Evolutionary conservation across 2,329 filamentous ascomycete species (phyloP), one percentile per base, ranked within the genome.

Genomic region (Fusarium scirpi): DNA sequence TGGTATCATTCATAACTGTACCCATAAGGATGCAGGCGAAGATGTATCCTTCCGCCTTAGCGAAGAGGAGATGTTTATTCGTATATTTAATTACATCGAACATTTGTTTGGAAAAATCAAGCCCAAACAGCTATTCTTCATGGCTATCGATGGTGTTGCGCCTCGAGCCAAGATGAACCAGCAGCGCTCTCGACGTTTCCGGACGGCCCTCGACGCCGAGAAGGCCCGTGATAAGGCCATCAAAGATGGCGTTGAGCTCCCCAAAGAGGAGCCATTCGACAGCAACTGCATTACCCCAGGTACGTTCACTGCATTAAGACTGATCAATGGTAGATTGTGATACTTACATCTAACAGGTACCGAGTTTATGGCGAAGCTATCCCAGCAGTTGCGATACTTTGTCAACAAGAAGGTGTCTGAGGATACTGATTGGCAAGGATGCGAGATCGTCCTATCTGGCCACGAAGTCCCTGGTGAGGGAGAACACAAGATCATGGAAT

Each of bases 401-500:
- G 92, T 99, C 85, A 97, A 93, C 85, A 99, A 99, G 83, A 99
- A 99, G 82, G 91, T 99, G 13, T 96, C 94, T 4, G 95, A 99
- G 80, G 96, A 99, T 80, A 89, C 91, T 49, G 96, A 99, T 76
- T 99, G 96, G 96, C 96, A 99, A 82, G 93, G 93, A 65, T 96
- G 97, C 71, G 94, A 98, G 78, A 91, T 99, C 74, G 94, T 99
- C 56, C 87, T 99, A 63, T 99, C 96, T 8, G 96, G 97, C 58
- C 97, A 99, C 78, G 97, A 99, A 81, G 95, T 98, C 27, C 96
- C 96, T 9, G 96, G 96, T 75, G 97, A 99, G 82, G 96, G 96
- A 76, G 96, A 99, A 82, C 96, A 99, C 85, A 99, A 99, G 84
- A 97, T 99, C 82, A 99, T 99, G 96, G 97, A 99, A 82, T 99